phyloP scores from a whole-genome alignment of 1,139 yeast species.

The Hemisphaericaspora xylofermentans region DNA sequence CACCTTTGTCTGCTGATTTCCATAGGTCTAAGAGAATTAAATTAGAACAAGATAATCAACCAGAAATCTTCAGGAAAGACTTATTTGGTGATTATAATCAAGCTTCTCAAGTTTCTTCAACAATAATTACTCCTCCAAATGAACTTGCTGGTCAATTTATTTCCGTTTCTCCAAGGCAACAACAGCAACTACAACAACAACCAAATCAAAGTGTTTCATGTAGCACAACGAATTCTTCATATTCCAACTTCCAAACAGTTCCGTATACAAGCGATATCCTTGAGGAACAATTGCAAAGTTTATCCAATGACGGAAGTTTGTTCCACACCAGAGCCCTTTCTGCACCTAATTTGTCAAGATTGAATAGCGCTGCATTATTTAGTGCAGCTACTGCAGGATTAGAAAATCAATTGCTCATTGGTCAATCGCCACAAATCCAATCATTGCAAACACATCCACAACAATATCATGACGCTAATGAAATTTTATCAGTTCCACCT shows the following conservation, averaged over 20 bases:
- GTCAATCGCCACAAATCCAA: neutral
- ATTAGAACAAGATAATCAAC: slow-evolving; percentile 4
- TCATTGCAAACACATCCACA: neutral
- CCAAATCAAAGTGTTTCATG: neutral
- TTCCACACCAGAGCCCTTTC: slow-evolving; percentile 24
- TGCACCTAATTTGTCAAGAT: slow-evolving; percentile 28
- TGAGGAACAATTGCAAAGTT: slow-evolving; percentile 9
- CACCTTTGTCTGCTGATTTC: slow-evolving; percentile 1
- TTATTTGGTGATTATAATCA: neutral
- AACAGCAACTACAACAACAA: neutral
- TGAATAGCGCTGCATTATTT: neutral
- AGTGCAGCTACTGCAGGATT: neutral
- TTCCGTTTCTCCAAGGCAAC: slow-evolving; percentile 4
- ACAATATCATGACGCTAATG: neutral
- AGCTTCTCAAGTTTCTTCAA: slow-evolving; percentile 1
- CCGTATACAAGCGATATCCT: slow-evolving; percentile 5
- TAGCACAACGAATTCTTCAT: slow-evolving; percentile 7
- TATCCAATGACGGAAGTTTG: slow-evolving; percentile 3
- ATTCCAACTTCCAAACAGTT: slow-evolving; percentile 8
- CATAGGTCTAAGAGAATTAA: slow-evolving; percentile 5
- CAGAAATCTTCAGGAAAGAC: slow-evolving; percentile 6
- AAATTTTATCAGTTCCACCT: neutral
- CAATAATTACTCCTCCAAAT: slow-evolving; percentile 12
- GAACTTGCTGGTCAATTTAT: slow-evolving; percentile 5
- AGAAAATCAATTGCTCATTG: neutral